Conservation (phyloP, 176 grass and related monocot genomes). For the Carex scoparia region DNA sequence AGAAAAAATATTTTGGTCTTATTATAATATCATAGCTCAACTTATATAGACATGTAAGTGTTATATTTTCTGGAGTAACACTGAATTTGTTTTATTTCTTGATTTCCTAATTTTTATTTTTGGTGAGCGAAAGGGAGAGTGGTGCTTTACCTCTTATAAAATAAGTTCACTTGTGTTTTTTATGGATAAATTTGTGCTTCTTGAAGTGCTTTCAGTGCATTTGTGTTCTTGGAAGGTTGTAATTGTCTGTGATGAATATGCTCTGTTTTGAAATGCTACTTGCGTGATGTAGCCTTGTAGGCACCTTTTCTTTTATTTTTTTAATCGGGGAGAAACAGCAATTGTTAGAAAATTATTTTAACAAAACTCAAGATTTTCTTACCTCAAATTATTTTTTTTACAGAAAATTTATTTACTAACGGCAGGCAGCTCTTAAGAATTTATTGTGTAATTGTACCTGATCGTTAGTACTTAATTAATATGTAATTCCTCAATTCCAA, state of each 20-base stretch:
- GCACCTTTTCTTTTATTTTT: background rate
- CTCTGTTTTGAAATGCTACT: constrained; percentile 1
- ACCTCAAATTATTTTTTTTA: background rate
- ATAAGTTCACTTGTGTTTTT: background rate
- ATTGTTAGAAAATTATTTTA: background rate
- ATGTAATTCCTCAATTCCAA: background rate
- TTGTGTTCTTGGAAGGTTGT: background rate
- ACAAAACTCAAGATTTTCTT: background rate
- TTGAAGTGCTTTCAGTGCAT: background rate
- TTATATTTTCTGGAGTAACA: background rate
- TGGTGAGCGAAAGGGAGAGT: background rate
- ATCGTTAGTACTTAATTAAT: background rate
- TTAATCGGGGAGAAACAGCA: background rate
- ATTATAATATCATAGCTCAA: background rate
- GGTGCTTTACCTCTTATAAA: background rate
- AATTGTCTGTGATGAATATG: background rate
- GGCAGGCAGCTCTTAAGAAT: background rate
- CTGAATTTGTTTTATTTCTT: background rate
- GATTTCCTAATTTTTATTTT: background rate
- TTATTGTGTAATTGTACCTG: background rate
- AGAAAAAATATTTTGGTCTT: constrained; percentile 8
- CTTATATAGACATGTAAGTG: background rate
- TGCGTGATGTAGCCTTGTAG: background rate
- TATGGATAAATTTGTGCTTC: background rate
- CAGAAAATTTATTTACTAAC: background rate